Conservation (phyloP, 257 asterid species). For the Lantana camara region DNA sequence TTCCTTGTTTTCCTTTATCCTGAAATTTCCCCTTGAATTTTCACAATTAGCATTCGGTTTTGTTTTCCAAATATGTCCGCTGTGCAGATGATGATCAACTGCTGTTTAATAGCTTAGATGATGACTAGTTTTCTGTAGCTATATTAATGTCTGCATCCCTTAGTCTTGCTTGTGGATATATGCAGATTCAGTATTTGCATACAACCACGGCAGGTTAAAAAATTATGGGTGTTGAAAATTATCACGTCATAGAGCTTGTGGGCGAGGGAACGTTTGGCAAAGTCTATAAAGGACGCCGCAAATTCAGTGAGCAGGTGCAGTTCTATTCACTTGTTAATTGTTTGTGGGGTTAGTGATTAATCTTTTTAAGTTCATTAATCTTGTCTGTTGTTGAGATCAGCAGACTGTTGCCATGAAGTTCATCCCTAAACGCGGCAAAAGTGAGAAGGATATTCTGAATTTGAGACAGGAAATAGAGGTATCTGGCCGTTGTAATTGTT, state of each 20-base stretch:
- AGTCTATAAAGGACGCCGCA: constrained; percentile 97
- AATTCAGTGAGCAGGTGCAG: constrained; percentile 84
- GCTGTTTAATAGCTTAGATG: constrained; percentile 16
- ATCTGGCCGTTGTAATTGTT: constrained; percentile 15
- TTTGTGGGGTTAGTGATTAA: neutral
- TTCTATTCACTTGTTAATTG: neutral
- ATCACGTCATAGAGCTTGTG: constrained; percentile 92
- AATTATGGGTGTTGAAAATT: constrained; percentile 80
- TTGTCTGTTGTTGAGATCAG: constrained; percentile 17
- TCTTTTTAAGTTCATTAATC: neutral
- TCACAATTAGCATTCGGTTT: neutral
- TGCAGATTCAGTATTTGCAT: neutral
- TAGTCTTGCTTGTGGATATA: neutral
- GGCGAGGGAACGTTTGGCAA: constrained; percentile 99
- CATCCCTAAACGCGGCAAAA: constrained; percentile 91
- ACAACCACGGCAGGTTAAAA: constrained; percentile 22
- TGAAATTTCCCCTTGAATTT: neutral
- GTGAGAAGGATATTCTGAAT: constrained; percentile 87
- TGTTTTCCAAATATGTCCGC: too few species aligned
- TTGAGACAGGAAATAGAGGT: constrained; percentile 97
- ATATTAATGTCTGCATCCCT: neutral
- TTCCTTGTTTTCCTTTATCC: neutral
- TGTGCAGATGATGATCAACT: constrained; percentile 12
- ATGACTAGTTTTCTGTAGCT: constrained; percentile 5
- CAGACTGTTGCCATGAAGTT: constrained; percentile 98